Conservation (phyloP, 2,329 filamentous ascomycete species). For the Aspergillus udagawae region DNA sequence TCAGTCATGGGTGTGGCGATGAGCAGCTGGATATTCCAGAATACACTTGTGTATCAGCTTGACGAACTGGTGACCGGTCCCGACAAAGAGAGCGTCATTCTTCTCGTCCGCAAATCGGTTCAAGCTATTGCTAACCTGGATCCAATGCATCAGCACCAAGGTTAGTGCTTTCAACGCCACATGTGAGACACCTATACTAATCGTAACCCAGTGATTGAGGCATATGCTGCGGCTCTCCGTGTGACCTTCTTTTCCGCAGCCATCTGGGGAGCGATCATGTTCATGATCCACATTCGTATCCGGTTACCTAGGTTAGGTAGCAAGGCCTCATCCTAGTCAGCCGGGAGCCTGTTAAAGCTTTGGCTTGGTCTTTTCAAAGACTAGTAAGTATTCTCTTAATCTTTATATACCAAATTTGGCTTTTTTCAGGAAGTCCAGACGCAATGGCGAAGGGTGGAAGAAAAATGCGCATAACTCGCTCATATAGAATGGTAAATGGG, state of each 20-base stretch:
- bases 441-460: not conserved
- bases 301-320: conserved; percentile 30
- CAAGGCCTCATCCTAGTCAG: conserved; percentile 13
- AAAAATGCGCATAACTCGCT: not conserved
- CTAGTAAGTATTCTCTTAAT: not conserved
- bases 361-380: not conserved
- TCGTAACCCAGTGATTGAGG: conserved; percentile 27
- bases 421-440: too few species aligned
- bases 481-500: not conserved
- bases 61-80: conserved; percentile 55
- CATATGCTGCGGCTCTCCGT: conserved; percentile 35
- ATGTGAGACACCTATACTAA: conserved; percentile 12
- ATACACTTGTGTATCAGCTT: conserved; percentile 60
- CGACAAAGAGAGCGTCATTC: conserved; percentile 52
- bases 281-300: conserved; percentile 29
- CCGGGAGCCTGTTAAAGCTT: not conserved
- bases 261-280: conserved; percentile 31
- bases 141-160: conserved; percentile 44
- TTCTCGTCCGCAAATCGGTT: conserved; percentile 49
- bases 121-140: conserved; percentile 45
- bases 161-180: conserved; percentile 24
- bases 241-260: conserved; percentile 37
- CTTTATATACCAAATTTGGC: not conserved
- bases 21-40: conserved; percentile 70
- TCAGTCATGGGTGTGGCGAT: conserved; percentile 69